Evolutionary conservation across 345 rosid species (phyloP).

Genomic region (Eucalyptus dawsonii): DNA sequence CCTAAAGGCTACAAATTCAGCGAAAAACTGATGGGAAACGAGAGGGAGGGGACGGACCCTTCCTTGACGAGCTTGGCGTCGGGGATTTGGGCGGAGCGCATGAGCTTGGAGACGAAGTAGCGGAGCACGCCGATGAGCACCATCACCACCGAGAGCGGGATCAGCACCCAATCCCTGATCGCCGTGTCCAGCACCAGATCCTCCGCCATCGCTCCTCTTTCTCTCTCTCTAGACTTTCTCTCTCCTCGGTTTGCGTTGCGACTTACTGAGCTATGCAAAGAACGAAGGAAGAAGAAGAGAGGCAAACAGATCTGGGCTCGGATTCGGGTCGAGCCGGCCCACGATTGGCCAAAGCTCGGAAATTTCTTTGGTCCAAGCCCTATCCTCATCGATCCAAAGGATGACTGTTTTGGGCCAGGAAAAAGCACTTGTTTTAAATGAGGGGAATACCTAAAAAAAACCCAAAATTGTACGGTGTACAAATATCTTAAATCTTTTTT

Average conservation of each 20-base stretch:
- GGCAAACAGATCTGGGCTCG: background rate
- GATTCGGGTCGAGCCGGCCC: background rate
- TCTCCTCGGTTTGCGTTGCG: background rate
- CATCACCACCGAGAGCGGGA: slow-evolving; percentile 88
- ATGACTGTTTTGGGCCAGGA: background rate
- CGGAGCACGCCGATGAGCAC: slow-evolving; percentile 89
- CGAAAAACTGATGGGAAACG: background rate
- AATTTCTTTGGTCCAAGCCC: background rate
- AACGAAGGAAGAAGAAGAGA: background rate
- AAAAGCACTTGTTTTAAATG: background rate
- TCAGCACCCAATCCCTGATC: slow-evolving; percentile 91
- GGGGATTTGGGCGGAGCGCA: slow-evolving; percentile 75
- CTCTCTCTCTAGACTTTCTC: background rate
- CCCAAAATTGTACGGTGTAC: background rate
- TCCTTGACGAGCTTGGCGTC: slow-evolving; percentile 79
- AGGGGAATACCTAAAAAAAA: too few relatives aligned
- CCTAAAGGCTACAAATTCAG: background rate
- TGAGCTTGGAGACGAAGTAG: slow-evolving; percentile 75
- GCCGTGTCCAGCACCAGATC: slow-evolving; percentile 94
- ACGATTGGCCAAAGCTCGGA: background rate
- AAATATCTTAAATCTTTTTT: too few relatives aligned
- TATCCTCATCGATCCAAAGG: background rate
- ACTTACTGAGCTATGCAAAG: background rate
- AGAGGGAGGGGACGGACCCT: slow-evolving; percentile 32
- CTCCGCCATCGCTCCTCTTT: slow-evolving; percentile 60